Evolutionary conservation across 257 asterid species (phyloP), one percentile per base, ranked within the genome.

Genomic region (Lycium ferocissimum): DNA sequence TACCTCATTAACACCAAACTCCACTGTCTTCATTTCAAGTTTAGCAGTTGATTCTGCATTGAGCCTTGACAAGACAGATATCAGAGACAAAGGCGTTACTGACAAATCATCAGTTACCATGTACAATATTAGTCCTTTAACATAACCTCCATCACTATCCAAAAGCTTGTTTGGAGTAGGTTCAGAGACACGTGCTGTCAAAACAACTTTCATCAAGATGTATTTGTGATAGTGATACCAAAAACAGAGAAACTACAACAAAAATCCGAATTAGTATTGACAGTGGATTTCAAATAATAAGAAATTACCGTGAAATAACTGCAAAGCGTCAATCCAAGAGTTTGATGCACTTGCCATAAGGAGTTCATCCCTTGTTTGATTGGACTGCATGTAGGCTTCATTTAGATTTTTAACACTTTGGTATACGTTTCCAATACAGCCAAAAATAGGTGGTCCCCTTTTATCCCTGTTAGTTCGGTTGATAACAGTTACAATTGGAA

Each of bases 1-100:
- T 38, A 70, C 83, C 69, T 56, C 51, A 79, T 79, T 38, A 79
- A 56, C 14, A 1, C 83, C 69, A 79, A 79, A 56, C 69, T 79
- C 51, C 12, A 79, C 83, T 4, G 33, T 58, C 66, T 9, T 79
- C 26, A 35, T 5, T 79, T 79, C 53, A 79, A 79, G 51, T 35
- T 53, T 2, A 18, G 53, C 17, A 79, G 2, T 47, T 20, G 22
- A 6, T 33, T 13, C 22, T 18, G 7, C 62, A 76, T 7, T 15
- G 33, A 54, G 5, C 33, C 7, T 51, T 6, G 67, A 38, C 26
- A 79, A 6, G 4, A 33, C 22, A 38, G 17, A 79, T 26, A 54
- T 38, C 26, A 79, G 0, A 56, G 83, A 79, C 15, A 56, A 54
- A 33, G 83, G 83, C 5, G 15, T 33, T 53, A 79, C 2, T 7